Base-by-base conservation (phyloP, 306 rosid species). In the Glycine tomentella region DNA sequence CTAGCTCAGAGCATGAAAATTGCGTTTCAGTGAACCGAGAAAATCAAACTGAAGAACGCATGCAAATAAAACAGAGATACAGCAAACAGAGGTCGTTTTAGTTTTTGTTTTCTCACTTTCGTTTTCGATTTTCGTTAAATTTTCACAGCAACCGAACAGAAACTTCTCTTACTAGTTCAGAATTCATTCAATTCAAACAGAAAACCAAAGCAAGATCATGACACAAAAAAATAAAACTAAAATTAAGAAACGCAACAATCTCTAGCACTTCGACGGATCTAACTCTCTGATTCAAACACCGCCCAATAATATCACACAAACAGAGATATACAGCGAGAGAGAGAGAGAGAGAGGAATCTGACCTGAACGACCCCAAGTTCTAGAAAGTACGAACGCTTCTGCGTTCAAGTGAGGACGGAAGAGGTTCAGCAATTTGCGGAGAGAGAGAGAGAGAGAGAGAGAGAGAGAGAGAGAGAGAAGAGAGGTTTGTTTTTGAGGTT, bases 311-410 rank as follows among this genome's bases (percentile, higher is more conserved):
- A 12, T 13, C 20, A 6, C 36, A 55, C 5, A 78, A 7, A 72
- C 7, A 15, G 6, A 34, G 0, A 66, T 14, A 34, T 4, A 12
- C 31, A 11, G 5, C 4, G 1, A 8, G 20, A 46, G 4, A 36
- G 4, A 17, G 20, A 20, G 1, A 52, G 46, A 0, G 40, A 0
- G 57, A 38, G 57, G 72, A 67, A 61, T 49, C 87, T 83, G 64
- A 83, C 87, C 83, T 51, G 83, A 72, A 77, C 59, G 65, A 52
- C 13, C 62, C 65, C 13, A 50, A 61, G 52, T 66, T 50, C 17
- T 13, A 12, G n/a, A 7, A 63, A 44, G 9, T 57, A 8, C 7
- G 11, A 74, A 55, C 76, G 84, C 63, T 50, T 49, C 33, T 16
- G 48, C 12, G 38, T 46, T 20, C 1, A 13, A 56, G 62, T 4